Conservation (phyloP, 2,329 filamentous ascomycete species). For the Talaromyces albobiverticillius region DNA sequence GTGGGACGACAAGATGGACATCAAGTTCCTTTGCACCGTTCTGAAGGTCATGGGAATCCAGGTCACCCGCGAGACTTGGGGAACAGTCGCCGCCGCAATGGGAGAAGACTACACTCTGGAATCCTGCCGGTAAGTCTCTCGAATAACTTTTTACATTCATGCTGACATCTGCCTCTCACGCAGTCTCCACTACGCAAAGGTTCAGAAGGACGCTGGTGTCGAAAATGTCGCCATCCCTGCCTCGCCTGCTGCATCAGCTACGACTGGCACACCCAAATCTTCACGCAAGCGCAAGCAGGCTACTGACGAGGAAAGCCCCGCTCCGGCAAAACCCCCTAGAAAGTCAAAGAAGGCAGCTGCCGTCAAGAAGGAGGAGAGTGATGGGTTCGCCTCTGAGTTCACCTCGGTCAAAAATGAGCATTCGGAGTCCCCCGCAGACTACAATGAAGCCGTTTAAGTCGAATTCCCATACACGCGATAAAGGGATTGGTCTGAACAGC, state of each 20-base stretch:
- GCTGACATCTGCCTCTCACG: neutral
- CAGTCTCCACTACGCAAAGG: slow-evolving; percentile 4
- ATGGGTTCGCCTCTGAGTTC: neutral
- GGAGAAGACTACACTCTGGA: neutral
- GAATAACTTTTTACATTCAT: no score
- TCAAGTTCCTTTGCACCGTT: neutral
- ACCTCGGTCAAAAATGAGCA: neutral
- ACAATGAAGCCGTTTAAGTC: no score
- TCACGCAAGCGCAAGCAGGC: neutral
- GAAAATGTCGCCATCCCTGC: neutral
- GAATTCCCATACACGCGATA: no score
- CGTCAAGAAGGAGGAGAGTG: neutral
- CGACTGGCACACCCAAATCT: neutral
- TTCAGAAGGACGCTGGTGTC: neutral
- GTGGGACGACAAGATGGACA: neutral
- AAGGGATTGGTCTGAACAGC: no score
- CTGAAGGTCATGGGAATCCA: neutral
- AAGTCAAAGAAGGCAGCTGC: neutral
- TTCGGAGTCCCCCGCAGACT: neutral
- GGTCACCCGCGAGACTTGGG: neutral
- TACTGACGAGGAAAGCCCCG: neutral
- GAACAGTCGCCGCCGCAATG: neutral
- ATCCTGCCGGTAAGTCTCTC: slow-evolving; percentile 5
- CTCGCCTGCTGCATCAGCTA: neutral
- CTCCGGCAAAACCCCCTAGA: neutral